These are phyloP conservation scores for Turnera subulata DNA, from an alignment of 345 rosid genomes.

Conservation along the genomic window DNA sequence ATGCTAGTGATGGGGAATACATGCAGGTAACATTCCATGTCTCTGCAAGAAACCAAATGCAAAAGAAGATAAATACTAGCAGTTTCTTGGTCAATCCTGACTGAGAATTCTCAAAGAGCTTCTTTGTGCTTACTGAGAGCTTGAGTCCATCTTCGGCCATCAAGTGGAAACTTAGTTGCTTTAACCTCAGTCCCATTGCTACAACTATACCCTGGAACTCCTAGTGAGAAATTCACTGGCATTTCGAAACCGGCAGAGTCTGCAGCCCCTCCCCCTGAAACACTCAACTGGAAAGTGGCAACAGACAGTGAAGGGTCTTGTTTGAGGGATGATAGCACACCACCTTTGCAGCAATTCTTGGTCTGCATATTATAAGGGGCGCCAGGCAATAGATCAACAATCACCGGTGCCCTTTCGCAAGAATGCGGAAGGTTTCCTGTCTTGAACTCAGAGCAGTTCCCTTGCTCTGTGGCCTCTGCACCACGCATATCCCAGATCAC, in stretches of 20 bases:
- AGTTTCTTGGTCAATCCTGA: too few species aligned
- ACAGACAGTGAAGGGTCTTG: slow-evolving; percentile 46
- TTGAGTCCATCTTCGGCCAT: slow-evolving; percentile 78
- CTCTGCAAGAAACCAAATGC: slow-evolving; percentile 29
- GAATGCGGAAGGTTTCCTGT: slow-evolving; percentile 55
- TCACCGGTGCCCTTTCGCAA: slow-evolving; percentile 54
- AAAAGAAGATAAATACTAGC: background rate
- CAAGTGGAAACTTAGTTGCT: slow-evolving; percentile 43
- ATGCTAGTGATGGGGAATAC: slow-evolving; percentile 61
- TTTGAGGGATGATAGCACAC: slow-evolving; percentile 52
- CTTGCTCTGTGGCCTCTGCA: slow-evolving; percentile 84
- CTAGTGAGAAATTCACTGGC: slow-evolving; percentile 58
- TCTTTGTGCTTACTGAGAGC: slow-evolving; percentile 45
- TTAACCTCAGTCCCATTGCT: slow-evolving; percentile 30
- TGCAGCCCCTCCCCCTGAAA: slow-evolving; percentile 8
- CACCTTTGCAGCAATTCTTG: slow-evolving; percentile 76
- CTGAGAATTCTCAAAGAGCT: background rate
- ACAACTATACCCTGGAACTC: slow-evolving; percentile 70
- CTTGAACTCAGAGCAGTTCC: slow-evolving; percentile 59
- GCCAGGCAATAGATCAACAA: slow-evolving; percentile 74
- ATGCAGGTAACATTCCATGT: slow-evolving; percentile 71
- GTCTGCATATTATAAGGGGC: slow-evolving; percentile 46
- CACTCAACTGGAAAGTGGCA: slow-evolving; percentile 47
- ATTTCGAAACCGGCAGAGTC: slow-evolving; percentile 22
- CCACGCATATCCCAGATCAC: slow-evolving; percentile 75